A percentile compares a stretch with the other conserved stretches of the same genome.
These are phyloP conservation scores for Coemansia sp. DNA, from an alignment of 192 early-diverging fungal genomes.

Conservation along the genomic window DNA sequence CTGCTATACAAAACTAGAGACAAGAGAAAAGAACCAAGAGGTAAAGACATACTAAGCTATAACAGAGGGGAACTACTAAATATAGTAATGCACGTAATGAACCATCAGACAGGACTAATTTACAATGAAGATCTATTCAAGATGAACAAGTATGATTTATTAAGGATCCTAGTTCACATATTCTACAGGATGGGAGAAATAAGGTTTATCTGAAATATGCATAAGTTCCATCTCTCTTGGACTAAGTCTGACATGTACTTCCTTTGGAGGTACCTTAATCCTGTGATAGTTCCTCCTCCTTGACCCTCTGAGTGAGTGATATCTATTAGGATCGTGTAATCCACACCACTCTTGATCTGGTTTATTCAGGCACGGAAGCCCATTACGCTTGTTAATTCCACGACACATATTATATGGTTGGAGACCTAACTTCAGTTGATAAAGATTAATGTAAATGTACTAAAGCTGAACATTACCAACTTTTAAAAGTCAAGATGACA, in stretches of 20 bases:
- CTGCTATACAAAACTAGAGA: constrained; percentile 1
- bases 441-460: too few species aligned
- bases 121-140: background rate
- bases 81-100: background rate
- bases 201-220: background rate
- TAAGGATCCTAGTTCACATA: background rate
- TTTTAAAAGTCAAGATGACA: too few species aligned
- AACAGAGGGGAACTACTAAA: background rate
- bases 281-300: too few species aligned
- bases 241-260: too few species aligned
- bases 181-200: background rate
- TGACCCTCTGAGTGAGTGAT: too few species aligned
- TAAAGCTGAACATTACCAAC: too few species aligned
- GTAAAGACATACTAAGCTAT: constrained; percentile 12
- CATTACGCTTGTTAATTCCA: too few species aligned
- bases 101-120: background rate
- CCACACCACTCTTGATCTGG: background rate
- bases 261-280: too few species aligned
- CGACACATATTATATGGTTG: too few species aligned
- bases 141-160: background rate
- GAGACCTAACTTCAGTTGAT: too few species aligned
- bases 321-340: background rate
- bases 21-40: constrained; percentile 6
- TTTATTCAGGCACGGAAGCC: background rate
- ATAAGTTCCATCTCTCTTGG: background rate